Evolutionary conservation across 495 filamentous ascomycete species (phyloP), one percentile per base, ranked within the genome.

Genomic region (Xylaria flabelliformis): DNA sequence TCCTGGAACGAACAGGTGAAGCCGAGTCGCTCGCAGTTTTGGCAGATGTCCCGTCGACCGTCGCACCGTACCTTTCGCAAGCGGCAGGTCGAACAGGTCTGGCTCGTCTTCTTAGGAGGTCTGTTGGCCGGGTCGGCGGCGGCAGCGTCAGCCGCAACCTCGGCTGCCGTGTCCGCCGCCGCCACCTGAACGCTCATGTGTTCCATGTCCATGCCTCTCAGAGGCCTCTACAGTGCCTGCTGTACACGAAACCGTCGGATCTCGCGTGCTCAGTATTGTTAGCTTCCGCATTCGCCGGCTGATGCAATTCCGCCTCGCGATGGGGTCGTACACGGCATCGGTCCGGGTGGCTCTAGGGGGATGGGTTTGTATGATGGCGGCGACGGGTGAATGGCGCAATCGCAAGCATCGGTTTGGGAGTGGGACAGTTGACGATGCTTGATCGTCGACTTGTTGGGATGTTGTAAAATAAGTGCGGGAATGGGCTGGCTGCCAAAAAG

Each of bases 51-150:
- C 17, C 80, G 83, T 0, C 80, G 80, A 13, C 84, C 84, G 64
- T 86, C 84, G 74, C 84, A 86, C 32, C 84, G 83, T 19, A 86
- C 84, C 75, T 86, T 86, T 71, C 84, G 83, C 36, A 81, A 80
- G 15, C 84, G 82, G 70, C 84, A 86, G 10, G 84, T 83, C 69
- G 82, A 78, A 73, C 84, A 85, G 36, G 84, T 86, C 70, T 78
- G 78, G 48, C 78, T 80, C 24, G 79, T 79, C 64, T 81, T 81
- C 70, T 81, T 81, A 13, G 76, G 75, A 26, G 73, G 75, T 51
- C 78, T 67, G 75, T 80, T 79, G 46, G 76, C 61, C 46, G 77
- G 77, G 61, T 79, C 77, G 71, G 74, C 76, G 53, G 71, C 77
- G 69, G 77, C 76, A 42, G 73, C 73, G 51, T 79, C 77, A 58